Conservation (phyloP, 2,329 filamentous ascomycete genomes). For the Allantophomopsis lycopodina region DNA sequence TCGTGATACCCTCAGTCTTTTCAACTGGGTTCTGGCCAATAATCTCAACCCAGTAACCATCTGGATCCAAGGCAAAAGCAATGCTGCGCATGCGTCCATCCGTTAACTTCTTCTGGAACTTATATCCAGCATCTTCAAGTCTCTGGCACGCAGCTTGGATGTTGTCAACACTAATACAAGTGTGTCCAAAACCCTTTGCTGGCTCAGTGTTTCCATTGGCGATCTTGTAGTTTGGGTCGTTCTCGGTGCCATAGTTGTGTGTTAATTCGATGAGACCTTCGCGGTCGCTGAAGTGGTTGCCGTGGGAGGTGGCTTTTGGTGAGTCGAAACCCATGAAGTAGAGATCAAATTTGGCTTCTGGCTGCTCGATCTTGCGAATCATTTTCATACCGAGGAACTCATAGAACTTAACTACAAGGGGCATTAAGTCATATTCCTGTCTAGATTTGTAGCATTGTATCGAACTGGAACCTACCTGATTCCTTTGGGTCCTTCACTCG, state of each 20-base stretch:
- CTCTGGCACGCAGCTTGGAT: slow-evolving; percentile 79
- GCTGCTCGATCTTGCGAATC: slow-evolving; percentile 67
- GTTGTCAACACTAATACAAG: slow-evolving; percentile 69
- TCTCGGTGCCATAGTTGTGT: slow-evolving; percentile 79
- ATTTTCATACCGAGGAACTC: slow-evolving; percentile 80
- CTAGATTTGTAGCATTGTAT: neutral
- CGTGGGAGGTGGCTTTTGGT: slow-evolving; percentile 58
- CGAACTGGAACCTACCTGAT: slow-evolving; percentile 34
- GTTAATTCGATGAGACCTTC: slow-evolving; percentile 83
- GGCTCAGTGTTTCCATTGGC: slow-evolving; percentile 89
- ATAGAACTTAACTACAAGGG: slow-evolving; percentile 67
- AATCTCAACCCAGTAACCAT: slow-evolving; percentile 72
- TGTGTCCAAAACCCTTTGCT: slow-evolving; percentile 58
- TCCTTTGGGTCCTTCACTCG: slow-evolving; percentile 88
- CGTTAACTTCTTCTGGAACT: slow-evolving; percentile 83
- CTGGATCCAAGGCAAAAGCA: slow-evolving; percentile 77
- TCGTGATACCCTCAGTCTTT: slow-evolving; percentile 53
- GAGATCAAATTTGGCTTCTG: slow-evolving; percentile 83
- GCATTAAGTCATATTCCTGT: neutral
- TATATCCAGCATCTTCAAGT: slow-evolving; percentile 76
- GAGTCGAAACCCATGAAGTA: slow-evolving; percentile 91
- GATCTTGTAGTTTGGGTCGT: slow-evolving; percentile 65
- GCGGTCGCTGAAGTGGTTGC: slow-evolving; percentile 62
- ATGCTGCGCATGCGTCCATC: slow-evolving; percentile 79
- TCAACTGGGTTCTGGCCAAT: slow-evolving; percentile 57